phyloP scores from a whole-genome alignment of 2,329 filamentous ascomycete species.

The Fusarium sp. region DNA sequence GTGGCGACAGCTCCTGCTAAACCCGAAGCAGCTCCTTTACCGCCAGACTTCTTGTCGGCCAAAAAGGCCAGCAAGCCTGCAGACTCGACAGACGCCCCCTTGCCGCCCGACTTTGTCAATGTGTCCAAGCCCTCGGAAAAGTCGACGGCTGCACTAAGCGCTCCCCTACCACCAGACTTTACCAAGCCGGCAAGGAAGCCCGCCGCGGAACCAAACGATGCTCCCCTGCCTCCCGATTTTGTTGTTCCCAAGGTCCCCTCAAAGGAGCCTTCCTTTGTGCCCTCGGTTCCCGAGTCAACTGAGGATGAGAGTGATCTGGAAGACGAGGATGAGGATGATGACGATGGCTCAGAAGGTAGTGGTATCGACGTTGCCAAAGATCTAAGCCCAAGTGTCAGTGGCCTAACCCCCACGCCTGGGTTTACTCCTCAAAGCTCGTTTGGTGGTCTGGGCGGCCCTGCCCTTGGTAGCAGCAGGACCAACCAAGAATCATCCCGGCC shows the following conservation, averaged over 20 bases:
- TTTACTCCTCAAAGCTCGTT: constrained; percentile 72
- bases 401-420: constrained; percentile 60
- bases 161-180: constrained; percentile 31
- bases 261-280: constrained; percentile 48
- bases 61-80: constrained; percentile 36
- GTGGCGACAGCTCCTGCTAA: constrained; percentile 45
- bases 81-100: constrained; percentile 44
- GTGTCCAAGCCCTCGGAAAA: constrained; percentile 31
- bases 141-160: constrained; percentile 12
- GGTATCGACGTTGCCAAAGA: constrained; percentile 75
- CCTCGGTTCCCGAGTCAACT: constrained; percentile 51
- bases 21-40: constrained; percentile 55
- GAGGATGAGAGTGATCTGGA: constrained; percentile 56
- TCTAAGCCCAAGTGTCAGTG: constrained; percentile 64
- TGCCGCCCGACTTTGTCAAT: constrained; percentile 50
- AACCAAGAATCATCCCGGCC: constrained; percentile 58
- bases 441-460: constrained; percentile 59
- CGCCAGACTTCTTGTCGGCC: constrained; percentile 53
- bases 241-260: constrained; percentile 48
- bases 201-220: constrained; percentile 49
- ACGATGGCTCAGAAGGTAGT: constrained; percentile 67
- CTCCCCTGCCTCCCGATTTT: constrained; percentile 56
- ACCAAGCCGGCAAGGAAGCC: constrained; percentile 28
- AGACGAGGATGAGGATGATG: constrained; percentile 58
- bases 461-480: constrained; percentile 49